Base-by-base conservation (phyloP, 129 eudicot genomes). In the Tagetes patula region DNA sequence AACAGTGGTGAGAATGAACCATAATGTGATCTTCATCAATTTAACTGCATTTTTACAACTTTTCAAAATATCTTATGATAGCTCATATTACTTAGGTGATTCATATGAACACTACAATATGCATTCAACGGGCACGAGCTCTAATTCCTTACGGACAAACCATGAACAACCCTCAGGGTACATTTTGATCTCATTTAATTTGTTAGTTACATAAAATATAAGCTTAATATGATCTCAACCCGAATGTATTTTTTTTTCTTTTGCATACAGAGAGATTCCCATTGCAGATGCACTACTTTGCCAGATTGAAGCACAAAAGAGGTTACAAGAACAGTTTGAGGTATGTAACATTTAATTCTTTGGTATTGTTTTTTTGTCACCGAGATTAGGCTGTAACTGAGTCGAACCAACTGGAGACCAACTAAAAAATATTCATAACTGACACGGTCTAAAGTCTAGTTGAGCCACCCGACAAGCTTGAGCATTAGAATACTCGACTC, bases 251-350 rank as follows among this genome's bases (percentile, higher is more conserved):
- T 59, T 66, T n/a, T 6, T 55, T 39, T 53, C 60, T 43, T 64
- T 55, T 45, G 70, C 69, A 65, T 73, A 76, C 85, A 89, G 97
- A 80, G 91, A 87, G 50, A 80, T 75, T 31, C 88, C 98, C 0
- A 70, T 82, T 75, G 83, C 87, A 41, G 95, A 92, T 69, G 84
- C 95, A 67, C 50, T 92, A 7, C 76, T 71, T 76, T 75, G 84
- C 64, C 96, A 92, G 71, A 82, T 89, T 79, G 91, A 92, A 74
- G 91, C 76, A 20, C 96, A 92, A 78, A 89, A 92, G 82, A 84
- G 85, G 56, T 82, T 90, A 75, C 86, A 89, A 77, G 91, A 92
- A 74, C 98, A 92, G 68, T 86, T 92, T 71, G 95, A 92, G 96
- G 98, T 92, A 74, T 39, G 62, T 42, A 55, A 32, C 49, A 58